Conservation (phyloP, 768 basidiomycete genomes). For the Cystobasidium onofrii region DNA sequence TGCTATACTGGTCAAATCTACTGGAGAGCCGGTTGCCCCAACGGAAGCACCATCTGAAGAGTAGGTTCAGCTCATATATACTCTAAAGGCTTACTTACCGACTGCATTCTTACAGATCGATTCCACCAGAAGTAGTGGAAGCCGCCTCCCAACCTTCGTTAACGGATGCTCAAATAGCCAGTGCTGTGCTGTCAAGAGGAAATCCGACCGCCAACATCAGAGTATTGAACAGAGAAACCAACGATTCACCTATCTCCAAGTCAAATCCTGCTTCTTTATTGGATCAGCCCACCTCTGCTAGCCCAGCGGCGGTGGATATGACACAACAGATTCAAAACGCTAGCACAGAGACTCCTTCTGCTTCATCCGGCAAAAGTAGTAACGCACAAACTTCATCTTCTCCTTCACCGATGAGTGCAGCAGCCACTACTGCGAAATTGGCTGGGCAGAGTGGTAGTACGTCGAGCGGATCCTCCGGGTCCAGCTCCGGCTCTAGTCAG, state of each 20-base stretch:
- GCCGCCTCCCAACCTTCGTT: conserved; percentile 11
- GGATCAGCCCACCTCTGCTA: conserved; percentile 14
- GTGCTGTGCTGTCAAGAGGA: conserved; percentile 26
- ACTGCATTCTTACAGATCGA: not conserved
- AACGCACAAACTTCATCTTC: not conserved
- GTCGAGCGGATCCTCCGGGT: not conserved
- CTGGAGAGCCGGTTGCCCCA: not conserved
- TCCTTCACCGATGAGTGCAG: not conserved
- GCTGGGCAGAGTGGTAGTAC: not conserved
- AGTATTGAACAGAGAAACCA: conserved; percentile 7
- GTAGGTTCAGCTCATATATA: not conserved
- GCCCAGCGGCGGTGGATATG: conserved; percentile 21
- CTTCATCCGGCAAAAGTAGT: not conserved
- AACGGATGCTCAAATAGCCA: conserved; percentile 31
- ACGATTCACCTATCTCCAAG: not conserved
- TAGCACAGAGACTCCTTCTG: not conserved
- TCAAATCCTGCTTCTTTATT: not conserved
- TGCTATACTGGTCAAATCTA: conserved; percentile 14
- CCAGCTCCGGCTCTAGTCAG: not conserved
- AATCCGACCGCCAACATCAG: conserved; percentile 13
- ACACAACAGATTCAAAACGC: conserved; percentile 22
- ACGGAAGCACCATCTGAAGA: not conserved
- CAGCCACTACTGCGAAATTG: not conserved
- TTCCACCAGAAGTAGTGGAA: not conserved
- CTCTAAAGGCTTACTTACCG: not conserved